A percentile compares a stretch with the other conserved stretches of the same genome.
Evolutionary conservation across 352 stramenopile genomes (phyloP).

Genomic region (Albugo laibachii): DNA sequence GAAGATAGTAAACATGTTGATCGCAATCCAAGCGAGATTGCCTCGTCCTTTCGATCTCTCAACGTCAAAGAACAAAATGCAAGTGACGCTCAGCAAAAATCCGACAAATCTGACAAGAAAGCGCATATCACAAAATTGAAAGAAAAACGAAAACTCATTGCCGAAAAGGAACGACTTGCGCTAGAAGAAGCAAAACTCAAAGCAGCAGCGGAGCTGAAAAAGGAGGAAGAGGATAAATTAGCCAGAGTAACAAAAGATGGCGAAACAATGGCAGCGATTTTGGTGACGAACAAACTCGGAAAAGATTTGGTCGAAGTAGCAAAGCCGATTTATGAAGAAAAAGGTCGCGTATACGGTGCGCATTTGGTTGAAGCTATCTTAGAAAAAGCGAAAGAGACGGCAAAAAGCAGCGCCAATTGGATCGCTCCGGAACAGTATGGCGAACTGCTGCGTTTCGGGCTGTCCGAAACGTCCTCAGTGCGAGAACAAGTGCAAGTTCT

Average conservation of each 20-base stretch:
- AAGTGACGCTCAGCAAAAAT: conserved; percentile 6
- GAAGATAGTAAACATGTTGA: background rate
- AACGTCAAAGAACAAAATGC: conserved; percentile 2
- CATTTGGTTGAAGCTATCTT: conserved; percentile 39
- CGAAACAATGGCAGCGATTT: conserved; percentile 32
- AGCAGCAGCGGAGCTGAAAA: conserved; percentile 35
- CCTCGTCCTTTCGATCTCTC: background rate
- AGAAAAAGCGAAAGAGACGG: conserved; percentile 28
- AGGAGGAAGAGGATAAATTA: conserved; percentile 17
- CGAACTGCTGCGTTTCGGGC: conserved; percentile 28
- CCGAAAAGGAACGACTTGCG: conserved; percentile 42
- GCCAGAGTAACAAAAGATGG: conserved; percentile 25
- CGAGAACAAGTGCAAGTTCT: conserved; percentile 42
- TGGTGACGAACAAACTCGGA: conserved; percentile 39
- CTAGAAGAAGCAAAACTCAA: conserved; percentile 41
- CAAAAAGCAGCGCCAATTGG: conserved; percentile 66
- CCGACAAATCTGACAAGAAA: conserved; percentile 28
- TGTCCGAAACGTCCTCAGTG: conserved; percentile 27
- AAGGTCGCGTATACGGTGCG: conserved; percentile 14
- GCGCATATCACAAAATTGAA: conserved; percentile 27
- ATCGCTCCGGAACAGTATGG: conserved; percentile 40
- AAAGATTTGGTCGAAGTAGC: conserved; percentile 26
- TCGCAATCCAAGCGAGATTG: background rate
- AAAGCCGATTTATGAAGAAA: conserved; percentile 29
- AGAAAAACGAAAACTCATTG: conserved; percentile 69